phyloP scores from a whole-genome alignment of 2,329 filamentous ascomycete species.

The Epichloe uncinata region DNA sequence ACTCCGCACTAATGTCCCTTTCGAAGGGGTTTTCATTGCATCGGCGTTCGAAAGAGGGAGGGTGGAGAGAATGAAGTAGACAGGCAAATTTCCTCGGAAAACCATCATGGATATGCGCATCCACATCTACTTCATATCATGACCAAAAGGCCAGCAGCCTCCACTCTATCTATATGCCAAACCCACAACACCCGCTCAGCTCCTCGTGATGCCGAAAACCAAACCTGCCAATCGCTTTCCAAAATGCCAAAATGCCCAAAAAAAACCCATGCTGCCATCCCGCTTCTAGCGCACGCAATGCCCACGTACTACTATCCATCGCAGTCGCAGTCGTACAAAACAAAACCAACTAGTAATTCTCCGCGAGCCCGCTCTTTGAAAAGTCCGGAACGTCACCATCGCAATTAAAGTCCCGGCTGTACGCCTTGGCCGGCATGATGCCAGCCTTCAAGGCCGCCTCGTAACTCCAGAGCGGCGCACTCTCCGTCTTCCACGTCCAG shows the following conservation, averaged over 20 bases:
- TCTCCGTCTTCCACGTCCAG: constrained; percentile 95
- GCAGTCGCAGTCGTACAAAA: neutral
- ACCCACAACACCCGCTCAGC: no score
- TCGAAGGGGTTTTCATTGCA: no score
- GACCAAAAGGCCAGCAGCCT: no score
- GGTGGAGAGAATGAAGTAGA: no score
- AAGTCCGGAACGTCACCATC: constrained; percentile 42
- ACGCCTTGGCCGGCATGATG: constrained; percentile 66
- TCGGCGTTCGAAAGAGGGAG: no score
- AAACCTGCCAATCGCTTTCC: neutral
- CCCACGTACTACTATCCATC: neutral
- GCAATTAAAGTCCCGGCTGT: constrained; percentile 58
- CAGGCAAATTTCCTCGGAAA: no score
- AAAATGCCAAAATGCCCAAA: no score
- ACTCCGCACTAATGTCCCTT: no score
- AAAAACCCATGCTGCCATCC: neutral
- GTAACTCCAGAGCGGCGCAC: constrained; percentile 82
- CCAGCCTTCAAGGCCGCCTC: constrained; percentile 64
- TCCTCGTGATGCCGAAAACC: neutral
- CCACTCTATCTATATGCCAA: no score
- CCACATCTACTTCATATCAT: no score
- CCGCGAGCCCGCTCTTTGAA: constrained; percentile 28
- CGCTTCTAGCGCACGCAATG: neutral
- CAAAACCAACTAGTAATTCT: constrained; percentile 27
- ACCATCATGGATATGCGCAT: no score